Conservation (phyloP, 805 yeast genomes). For the baker's yeast (Saccharomyces cerevisiae) region DNA sequence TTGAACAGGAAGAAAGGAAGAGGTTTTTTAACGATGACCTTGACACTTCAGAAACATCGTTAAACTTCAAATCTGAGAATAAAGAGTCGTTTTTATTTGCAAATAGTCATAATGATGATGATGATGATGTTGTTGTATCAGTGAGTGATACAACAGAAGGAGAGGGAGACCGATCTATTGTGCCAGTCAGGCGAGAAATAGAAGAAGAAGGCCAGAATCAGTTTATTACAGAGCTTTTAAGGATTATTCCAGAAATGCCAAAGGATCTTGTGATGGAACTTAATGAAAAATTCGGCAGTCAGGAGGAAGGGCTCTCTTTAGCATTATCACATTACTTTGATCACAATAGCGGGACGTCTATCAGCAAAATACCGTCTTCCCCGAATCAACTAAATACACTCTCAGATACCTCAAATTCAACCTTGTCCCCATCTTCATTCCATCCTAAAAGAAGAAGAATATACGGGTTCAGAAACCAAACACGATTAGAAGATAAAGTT, state of each 20-base stretch:
- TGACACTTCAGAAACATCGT: constrained; percentile 16
- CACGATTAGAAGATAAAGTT: constrained; percentile 9
- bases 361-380: not conserved
- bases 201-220: constrained; percentile 14
- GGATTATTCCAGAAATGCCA: constrained; percentile 31
- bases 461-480: constrained; percentile 2
- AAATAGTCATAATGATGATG: not conserved
- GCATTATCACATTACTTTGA: constrained; percentile 38
- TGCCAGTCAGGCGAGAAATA: not conserved
- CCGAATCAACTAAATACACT: not conserved
- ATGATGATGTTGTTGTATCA: not conserved
- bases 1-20: constrained; percentile 9
- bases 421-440: not conserved
- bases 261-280: constrained; percentile 15
- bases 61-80: constrained; percentile 9
- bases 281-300: constrained; percentile 22
- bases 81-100: constrained; percentile 18
- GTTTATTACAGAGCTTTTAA: constrained; percentile 29
- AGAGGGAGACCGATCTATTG: not conserved
- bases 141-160: not conserved
- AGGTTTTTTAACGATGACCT: constrained; percentile 27
- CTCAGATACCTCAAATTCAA: not conserved
- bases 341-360: not conserved
- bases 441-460: constrained; percentile 4
- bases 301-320: constrained; percentile 26